These are phyloP conservation scores for Fomitopsis schrenkii DNA, from an alignment of 1,284 basidiomycete species.

Conservation along the genomic window DNA sequence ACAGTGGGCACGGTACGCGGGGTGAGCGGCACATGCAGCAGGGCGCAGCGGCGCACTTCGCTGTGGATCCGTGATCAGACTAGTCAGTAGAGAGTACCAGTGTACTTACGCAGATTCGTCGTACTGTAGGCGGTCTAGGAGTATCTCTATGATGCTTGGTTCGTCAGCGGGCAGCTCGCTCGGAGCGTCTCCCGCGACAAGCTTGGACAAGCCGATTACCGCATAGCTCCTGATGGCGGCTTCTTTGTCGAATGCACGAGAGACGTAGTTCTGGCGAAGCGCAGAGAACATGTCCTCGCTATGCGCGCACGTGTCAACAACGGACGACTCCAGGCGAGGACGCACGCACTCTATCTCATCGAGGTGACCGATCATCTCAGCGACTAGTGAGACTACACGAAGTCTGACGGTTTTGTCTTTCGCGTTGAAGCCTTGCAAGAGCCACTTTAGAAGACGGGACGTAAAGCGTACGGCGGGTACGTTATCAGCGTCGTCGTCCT, in stretches of 20 bases:
- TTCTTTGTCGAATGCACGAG: conserved; percentile 83
- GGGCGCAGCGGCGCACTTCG: conserved; percentile 85
- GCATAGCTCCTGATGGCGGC: conserved; percentile 77
- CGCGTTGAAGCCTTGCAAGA: conserved; percentile 80
- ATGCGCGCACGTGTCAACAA: background rate
- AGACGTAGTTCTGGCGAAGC: conserved; percentile 63
- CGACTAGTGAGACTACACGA: conserved; percentile 69
- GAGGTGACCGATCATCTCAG: conserved; percentile 73
- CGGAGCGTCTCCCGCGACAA: conserved; percentile 71
- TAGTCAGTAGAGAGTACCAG: background rate
- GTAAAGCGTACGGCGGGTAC: conserved; percentile 59
- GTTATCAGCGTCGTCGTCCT: background rate
- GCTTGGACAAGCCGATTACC: conserved; percentile 77
- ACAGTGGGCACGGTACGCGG: conserved; percentile 60
- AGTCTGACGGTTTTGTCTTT: conserved; percentile 88
- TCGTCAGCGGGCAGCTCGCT: conserved; percentile 62
- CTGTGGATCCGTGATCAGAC: conserved; percentile 34
- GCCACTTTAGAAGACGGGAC: conserved; percentile 66
- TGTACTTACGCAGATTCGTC: conserved; percentile 74
- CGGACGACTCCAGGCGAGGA: background rate
- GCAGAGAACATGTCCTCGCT: conserved; percentile 78
- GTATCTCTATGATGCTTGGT: conserved; percentile 55
- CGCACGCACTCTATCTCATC: conserved; percentile 76
- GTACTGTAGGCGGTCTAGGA: conserved; percentile 68
- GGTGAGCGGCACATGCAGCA: conserved; percentile 73